Evolutionary conservation across 2,329 filamentous ascomycete genomes (phyloP), one percentile per base, ranked within the genome.

Genomic region (Cryphonectria radicalis): DNA sequence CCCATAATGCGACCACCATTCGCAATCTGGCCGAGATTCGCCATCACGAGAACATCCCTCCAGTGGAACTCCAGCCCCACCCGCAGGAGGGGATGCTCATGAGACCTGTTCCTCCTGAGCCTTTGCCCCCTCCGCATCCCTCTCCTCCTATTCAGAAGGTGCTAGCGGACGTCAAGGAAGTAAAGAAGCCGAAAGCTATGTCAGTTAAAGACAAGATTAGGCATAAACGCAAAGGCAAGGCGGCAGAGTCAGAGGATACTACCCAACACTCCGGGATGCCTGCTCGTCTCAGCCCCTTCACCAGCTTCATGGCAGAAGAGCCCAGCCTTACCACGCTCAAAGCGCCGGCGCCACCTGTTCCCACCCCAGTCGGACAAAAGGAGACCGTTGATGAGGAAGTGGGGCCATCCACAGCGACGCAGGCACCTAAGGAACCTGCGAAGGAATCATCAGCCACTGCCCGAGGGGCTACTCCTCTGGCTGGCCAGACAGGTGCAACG

Each of bases 11-110:
- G 19, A 71, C 72, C 35, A 57, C 64, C 11, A 66, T 73, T 32
- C 72, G 72, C 32, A 73, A 73, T 28, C 59, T 71, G 19, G 69
- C 66, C 63, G 72, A 73, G 25, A 62, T 73, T 40, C 66, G 72
- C 10, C 37, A 57, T 40, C 69, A 50, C 14, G 69, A 73, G 53
- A 66, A 64, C 8, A 22, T 70, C 28, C 64, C 64, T 63, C 32
- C 46, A 6, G 25, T 67, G 25, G 65, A 70, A 22, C 50, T 46
- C 32, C 69, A 66, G 42, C 46, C 55, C 3, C 22, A 43, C 3
- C 5, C 43, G 32, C 66, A 55, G 0, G 28, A 46, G 8, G 66
- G 46, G 1, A 73, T 73, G 72, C 40, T 55, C 2, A 71, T 73
- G 72, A 37, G 25, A 19, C 68, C 43, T 32, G 25, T 63, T 17